Conservation (phyloP, 495 filamentous ascomycete species). For the Penicillium verhagenii region DNA sequence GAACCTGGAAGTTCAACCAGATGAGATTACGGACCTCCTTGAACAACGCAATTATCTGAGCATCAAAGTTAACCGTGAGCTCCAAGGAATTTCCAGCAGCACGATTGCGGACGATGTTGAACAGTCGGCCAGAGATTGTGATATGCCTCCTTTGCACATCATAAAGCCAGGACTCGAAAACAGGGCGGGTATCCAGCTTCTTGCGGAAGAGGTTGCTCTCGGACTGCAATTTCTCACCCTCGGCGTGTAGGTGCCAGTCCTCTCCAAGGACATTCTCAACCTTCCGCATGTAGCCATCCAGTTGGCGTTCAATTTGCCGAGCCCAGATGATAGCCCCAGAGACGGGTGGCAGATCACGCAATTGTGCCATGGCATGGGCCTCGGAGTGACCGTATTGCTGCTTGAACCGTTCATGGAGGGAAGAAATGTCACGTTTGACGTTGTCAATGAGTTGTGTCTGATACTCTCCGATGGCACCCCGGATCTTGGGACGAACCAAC, state of each 20-base stretch:
- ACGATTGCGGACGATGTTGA: slow-evolving; percentile 83
- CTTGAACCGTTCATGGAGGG: slow-evolving; percentile 94
- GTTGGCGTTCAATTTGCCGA: slow-evolving; percentile 91
- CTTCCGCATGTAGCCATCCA: slow-evolving; percentile 95
- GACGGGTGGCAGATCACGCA: slow-evolving; percentile 91
- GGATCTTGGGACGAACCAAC: slow-evolving; percentile 95
- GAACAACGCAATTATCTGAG: slow-evolving; percentile 93
- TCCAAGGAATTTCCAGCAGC: slow-evolving; percentile 83
- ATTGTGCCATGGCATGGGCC: slow-evolving; percentile 94
- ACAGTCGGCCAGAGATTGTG: slow-evolving; percentile 86
- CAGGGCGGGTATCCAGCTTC: slow-evolving; percentile 88
- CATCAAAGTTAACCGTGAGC: slow-evolving; percentile 92
- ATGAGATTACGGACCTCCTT: slow-evolving; percentile 97
- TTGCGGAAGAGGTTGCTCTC: slow-evolving; percentile 90
- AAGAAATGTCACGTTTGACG: slow-evolving; percentile 90
- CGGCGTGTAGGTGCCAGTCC: slow-evolving; percentile 90
- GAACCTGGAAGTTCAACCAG: slow-evolving; percentile 90
- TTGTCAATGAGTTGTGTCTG: slow-evolving; percentile 96
- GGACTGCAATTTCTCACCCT: slow-evolving; percentile 87
- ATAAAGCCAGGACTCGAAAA: slow-evolving; percentile 92
- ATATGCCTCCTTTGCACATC: slow-evolving; percentile 85
- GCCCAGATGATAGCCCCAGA: slow-evolving; percentile 97
- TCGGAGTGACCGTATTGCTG: slow-evolving; percentile 98
- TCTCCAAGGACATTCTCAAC: slow-evolving; percentile 92
- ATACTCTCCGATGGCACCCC: slow-evolving; percentile 95